Base-by-base conservation (phyloP, 257 asterid species). In the Nemophila menziesii region DNA sequence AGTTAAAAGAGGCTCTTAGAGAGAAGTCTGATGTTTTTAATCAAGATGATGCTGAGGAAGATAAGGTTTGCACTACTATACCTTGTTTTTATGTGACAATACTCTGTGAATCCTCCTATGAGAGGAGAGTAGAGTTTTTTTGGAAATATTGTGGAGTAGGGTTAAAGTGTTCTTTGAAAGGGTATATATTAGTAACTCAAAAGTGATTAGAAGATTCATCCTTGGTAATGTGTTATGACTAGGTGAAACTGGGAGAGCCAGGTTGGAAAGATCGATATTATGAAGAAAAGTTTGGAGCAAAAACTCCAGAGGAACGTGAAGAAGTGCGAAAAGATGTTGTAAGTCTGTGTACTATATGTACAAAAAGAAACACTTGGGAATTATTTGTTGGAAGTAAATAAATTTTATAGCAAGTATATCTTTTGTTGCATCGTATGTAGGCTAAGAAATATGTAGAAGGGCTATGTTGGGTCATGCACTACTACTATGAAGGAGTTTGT, bases 211-310 rank as follows among this genome's bases (percentile, higher is more conserved):
- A 33, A 26, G 54, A 34, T 49, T 37, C 54, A 21, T 29, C 36
- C 7, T 29, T 29, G 36, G 36, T 44, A 29, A 34, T 46, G 56
- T 66, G 33, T 40, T 54, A 22, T 60, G 51, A 65, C 23, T 50
- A 89, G 99, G 77, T 90, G 58, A 85, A 75, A 57, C 64, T 90
- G 70, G 99, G 99, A 48, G 86, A 66, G 54, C 67, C 94, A 24
- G 99, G 96, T 27, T 90, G 99, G 99, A 85, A 65, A 64, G 96
- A 90, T 54, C 79, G 99, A 76, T 90, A 90, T 66, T 90, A 90
- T 60, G 85, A 79, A 58, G 93, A 82, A 43, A 90, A 90, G 66
- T 85, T 90, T 65, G 55, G 78, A 40, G 83, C 70, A 39, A 74
- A 52, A 58, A 67, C 93, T 49, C 93, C 93, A 4, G 93, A 85